Base-by-base conservation (phyloP, 2,329 filamentous ascomycete genomes). In the Dendryphion nanum region DNA sequence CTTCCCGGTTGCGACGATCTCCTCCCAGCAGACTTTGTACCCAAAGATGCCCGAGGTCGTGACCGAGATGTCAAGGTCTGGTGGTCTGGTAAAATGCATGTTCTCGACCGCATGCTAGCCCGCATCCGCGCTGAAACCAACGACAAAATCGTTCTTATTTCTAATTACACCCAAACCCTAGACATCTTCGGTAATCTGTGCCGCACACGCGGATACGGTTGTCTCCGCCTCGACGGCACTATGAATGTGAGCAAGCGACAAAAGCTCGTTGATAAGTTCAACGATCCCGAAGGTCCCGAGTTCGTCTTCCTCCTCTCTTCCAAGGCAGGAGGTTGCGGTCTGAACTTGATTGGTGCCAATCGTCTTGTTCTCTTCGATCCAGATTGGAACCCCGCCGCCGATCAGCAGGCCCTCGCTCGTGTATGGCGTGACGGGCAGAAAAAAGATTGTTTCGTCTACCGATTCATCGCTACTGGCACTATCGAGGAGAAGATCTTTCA, bases 401-500 rank as follows among this genome's bases (percentile, higher is more conserved):
- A 98, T 59, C 93, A 98, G 66, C 93, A 98, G 70, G 93, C 93
- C 4, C 78, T 98, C 19, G 93, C 93, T 23, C 86, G 93, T 73
- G 93, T 98, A 15, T 98, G 93, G 93, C 87, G 93, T 75, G 93
- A 98, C 56, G 93, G 93, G 0, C 93, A 98, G 67, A 97, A 94
- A 76, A 98, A 98, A 63, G 93, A 98, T 59, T 98, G 93, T 60
- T 98, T 98, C 56, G 93, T 98, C 13, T 98, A 98, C 66, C 86
- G 93, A n/a, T 98, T 98, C 70, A 98, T 98, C 55, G 87, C 90
- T 0, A 97, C 94, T 0, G 93, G 93, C 4, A 96, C 90, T 0
- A 98, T 98, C 45, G 93, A 98, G 62, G 93, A 98, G 68, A 98
- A 98, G 71, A 96, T 98, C 52, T 98, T 98, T 71, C 93, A 98